Conservation (phyloP, 352 stramenopile species). For the Globisporangium okanoganense region DNA sequence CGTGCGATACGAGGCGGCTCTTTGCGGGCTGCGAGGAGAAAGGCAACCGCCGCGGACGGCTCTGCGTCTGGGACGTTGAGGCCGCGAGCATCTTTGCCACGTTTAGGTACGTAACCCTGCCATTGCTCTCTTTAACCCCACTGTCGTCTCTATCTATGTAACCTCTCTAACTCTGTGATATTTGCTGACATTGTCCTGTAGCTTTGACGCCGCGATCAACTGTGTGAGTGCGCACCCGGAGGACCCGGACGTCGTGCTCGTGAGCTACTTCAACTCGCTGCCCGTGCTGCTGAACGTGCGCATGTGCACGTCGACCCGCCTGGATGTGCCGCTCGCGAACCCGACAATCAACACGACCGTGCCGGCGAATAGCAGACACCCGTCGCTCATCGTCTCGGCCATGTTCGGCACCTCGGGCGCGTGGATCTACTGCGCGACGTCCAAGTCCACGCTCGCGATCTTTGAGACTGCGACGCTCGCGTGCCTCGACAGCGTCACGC, state of each 20-base stretch:
- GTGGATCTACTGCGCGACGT: constrained; percentile 68
- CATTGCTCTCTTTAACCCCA: neutral
- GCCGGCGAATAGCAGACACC: constrained; percentile 48
- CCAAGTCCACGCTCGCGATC: constrained; percentile 60
- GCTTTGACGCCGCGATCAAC: constrained; percentile 56
- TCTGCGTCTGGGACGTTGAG: constrained; percentile 70
- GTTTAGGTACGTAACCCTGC: constrained; percentile 19
- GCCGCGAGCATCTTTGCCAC: constrained; percentile 50
- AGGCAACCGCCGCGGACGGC: constrained; percentile 37
- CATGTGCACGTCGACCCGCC: constrained; percentile 23
- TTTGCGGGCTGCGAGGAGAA: constrained; percentile 74
- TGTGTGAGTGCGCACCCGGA: constrained; percentile 47
- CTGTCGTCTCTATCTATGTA: neutral
- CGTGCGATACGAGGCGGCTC: constrained; percentile 51
- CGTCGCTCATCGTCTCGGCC: constrained; percentile 47
- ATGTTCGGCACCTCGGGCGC: constrained; percentile 44
- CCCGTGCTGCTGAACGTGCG: constrained; percentile 51
- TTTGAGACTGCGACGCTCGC: constrained; percentile 45
- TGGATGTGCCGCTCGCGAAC: constrained; percentile 47
- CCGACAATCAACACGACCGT: constrained; percentile 41
- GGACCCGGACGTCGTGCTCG: constrained; percentile 48
- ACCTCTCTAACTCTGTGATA: neutral
- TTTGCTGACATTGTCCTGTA: neutral
- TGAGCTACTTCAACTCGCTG: constrained; percentile 54
- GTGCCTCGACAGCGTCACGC: constrained; percentile 41